Evolutionary conservation across 1,139 yeast species (phyloP).

Genomic region (Taiozyma sp.): DNA sequence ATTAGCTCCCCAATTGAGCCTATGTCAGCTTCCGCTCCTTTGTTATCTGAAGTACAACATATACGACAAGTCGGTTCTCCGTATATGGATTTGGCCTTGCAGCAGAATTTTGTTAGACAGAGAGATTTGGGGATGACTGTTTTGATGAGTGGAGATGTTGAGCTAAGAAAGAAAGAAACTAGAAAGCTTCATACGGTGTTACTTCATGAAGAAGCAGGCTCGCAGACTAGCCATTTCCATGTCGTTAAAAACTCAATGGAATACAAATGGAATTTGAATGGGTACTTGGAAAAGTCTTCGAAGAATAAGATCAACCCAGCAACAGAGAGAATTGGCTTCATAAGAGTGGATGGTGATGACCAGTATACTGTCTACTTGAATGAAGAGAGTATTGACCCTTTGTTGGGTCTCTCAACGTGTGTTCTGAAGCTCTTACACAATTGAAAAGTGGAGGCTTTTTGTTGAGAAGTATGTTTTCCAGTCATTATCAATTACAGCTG

Average conservation of each 20-base stretch:
- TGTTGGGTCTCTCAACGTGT: conserved; percentile 11
- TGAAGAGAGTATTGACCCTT: conserved; percentile 10
- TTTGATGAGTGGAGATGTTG: neutral
- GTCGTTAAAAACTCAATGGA: neutral
- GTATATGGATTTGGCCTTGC: conserved; percentile 5
- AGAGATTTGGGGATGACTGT: neutral
- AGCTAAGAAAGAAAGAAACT: neutral
- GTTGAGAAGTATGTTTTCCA: too few species aligned
- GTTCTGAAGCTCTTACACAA: conserved; percentile 10
- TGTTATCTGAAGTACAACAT: neutral
- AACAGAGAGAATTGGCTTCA: conserved; percentile 14
- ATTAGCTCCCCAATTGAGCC: neutral
- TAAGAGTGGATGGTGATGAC: neutral
- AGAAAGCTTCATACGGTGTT: neutral
- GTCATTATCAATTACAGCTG: too few species aligned
- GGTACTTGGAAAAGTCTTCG: conserved; percentile 15
- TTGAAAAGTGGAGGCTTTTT: neutral
- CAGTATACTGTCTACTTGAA: conserved; percentile 10
- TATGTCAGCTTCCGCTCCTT: neutral
- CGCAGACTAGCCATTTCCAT: neutral
- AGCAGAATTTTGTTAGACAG: neutral
- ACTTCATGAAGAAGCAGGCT: neutral
- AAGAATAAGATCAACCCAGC: conserved; percentile 3
- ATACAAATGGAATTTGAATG: conserved; percentile 17
- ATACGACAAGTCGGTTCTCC: conserved; percentile 2